Evolutionary conservation across 345 rosid species (phyloP), one percentile per base, ranked within the genome.

Genomic region (Hypericum androsaemum): DNA sequence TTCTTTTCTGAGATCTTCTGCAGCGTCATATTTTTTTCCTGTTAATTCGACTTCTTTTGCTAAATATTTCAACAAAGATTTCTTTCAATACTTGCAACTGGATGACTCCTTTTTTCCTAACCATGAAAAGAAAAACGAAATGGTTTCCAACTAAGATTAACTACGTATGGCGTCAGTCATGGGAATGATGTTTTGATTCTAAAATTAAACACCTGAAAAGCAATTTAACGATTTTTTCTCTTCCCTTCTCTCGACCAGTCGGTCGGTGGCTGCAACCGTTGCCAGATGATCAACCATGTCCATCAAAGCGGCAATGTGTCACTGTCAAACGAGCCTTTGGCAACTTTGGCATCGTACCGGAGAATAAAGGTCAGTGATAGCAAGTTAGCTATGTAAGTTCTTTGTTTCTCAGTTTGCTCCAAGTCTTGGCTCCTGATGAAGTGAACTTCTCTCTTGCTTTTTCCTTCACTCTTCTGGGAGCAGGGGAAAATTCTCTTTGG

Each of bases 401-500:
- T 38, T 40, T 1, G 37, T 53, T 43, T 22, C 32, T 4, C 4
- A 1, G 32, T 22, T 22, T 22, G 32, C 32, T 22, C 32, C 4
- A n/a, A 1, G 32, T 22, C 32, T 22, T 22, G 32, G 32, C 4
- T 22, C 32, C 32, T 22, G 32, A 22, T 22, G n/a, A n/a, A n/a
- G n/a, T n/a, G n/a, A n/a, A n/a, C n/a, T n/a, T n/a, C n/a, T n/a
- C n/a, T n/a, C n/a, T 22, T 22, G 32, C 4, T 22, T 22, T 22
- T 22, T 4, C 32, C 4, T 1, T 58, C 13, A 57, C 41, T 12
- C 17, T 39, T 49, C 36, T 41, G 53, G 64, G 57, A 50, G 41
- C 94, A 90, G 98, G 96, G 98, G 28, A 90, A 81, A 76, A 87
- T 90, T 43, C 66, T 90, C 53, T 90, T 90, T 35, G 96, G 98